Evolutionary conservation across 805 yeast genomes (phyloP), one percentile per base, ranked within the genome.

Genomic region (Hagleromyces aurorensis): DNA sequence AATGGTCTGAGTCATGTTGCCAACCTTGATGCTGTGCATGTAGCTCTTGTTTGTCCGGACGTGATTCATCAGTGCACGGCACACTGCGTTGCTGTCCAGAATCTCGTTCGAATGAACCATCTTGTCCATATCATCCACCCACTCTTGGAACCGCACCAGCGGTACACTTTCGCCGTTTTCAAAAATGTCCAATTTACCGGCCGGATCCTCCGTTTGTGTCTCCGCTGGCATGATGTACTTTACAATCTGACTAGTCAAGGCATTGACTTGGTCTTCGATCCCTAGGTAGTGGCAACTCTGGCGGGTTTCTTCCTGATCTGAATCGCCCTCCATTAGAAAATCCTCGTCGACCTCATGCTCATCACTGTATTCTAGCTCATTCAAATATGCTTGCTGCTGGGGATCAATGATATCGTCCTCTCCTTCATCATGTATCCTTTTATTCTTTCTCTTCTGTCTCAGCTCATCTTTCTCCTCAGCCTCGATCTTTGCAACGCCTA

Each of bases 1-100:
- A 13, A 48, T 47, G 7, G 43, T 40, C 30, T 54, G 58, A 23
- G 52, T 51, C 43, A 52, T 40, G 25, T 50, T 52, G 3, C 59
- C 59, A 2, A 51, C 57, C 37, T 52, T 52, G 4, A 54, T 28
- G 6, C 44, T 43, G 7, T 43, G 39, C 4, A 47, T 36, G 18
- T 44, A 52, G n/a, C 32, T 25, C 27, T 51, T 52, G 32, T 49
- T 46, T 13, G 43, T 44, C 21, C 38, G 33, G 16, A 47, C 25
- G 19, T 41, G 48, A 11, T 45, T 52, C 14, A 45, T 20, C 16
- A 41, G 31, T n/a, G n/a, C n/a, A n/a, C n/a, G n/a, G n/a, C n/a
- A n/a, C n/a, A n/a, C n/a, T n/a, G n/a, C n/a, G n/a, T n/a, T n/a
- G n/a, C n/a, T n/a, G n/a, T n/a, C n/a, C n/a, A n/a, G n/a, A n/a